Evolutionary conservation across 176 grass and related monocot species (phyloP).

Genomic region (Carex scoparia): DNA sequence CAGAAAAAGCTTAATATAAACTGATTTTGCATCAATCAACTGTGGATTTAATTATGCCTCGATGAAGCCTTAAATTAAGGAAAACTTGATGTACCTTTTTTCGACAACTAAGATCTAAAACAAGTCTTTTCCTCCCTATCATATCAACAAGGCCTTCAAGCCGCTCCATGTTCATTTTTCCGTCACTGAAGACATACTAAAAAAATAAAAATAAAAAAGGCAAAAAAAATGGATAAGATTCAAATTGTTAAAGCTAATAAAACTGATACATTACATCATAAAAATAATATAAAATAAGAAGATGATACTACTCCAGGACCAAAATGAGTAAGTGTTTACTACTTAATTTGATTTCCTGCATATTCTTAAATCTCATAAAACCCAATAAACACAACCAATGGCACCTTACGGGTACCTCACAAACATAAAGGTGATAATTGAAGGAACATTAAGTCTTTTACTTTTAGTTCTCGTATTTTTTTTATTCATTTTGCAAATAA

Average conservation of each 20-base stretch:
- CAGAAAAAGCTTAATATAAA: not conserved
- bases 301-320: no score
- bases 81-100: slow-evolving; percentile 52
- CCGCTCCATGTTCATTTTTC: slow-evolving; percentile 71
- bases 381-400: not conserved
- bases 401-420: not conserved
- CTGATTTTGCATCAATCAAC: slow-evolving; percentile 8
- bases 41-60: not conserved
- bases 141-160: slow-evolving; percentile 55
- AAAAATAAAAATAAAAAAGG: slow-evolving; percentile 6
- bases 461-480: not conserved
- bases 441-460: not conserved
- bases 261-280: no score
- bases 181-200: slow-evolving; percentile 83
- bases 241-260: not conserved
- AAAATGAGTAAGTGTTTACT: not conserved
- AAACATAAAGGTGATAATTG: not conserved
- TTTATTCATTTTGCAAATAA: not conserved
- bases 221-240: not conserved
- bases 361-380: not conserved
- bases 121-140: slow-evolving; percentile 73
- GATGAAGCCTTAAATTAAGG: not conserved
- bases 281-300: no score
- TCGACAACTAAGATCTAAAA: slow-evolving; percentile 92
- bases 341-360: not conserved